These are phyloP conservation scores for Fusarium phyllophilum DNA, from an alignment of 2,329 filamentous ascomycete genomes.

Conservation along the genomic window DNA sequence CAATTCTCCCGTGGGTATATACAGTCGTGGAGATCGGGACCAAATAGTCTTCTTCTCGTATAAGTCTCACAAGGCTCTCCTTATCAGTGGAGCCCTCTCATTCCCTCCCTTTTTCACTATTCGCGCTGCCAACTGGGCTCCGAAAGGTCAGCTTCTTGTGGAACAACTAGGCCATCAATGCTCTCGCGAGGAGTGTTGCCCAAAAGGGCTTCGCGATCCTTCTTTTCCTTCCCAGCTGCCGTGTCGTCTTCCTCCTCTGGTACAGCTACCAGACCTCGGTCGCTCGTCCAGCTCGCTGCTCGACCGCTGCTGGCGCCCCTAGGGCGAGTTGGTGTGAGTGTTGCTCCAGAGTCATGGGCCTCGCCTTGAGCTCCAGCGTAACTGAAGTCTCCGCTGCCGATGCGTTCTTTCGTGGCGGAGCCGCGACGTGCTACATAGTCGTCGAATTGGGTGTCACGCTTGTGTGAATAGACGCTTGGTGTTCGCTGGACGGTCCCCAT, in stretches of 20 bases:
- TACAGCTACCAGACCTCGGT: constrained; percentile 51
- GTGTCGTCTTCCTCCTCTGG: constrained; percentile 52
- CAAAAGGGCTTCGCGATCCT: constrained; percentile 47
- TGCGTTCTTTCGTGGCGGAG: constrained; percentile 41
- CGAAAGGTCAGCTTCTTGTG: constrained; percentile 43
- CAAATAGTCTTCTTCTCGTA: constrained; percentile 10
- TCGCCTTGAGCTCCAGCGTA: constrained; percentile 36
- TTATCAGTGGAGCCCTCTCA: not conserved
- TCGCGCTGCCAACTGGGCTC: constrained; percentile 44
- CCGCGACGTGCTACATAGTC: constrained; percentile 53
- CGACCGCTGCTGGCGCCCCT: constrained; percentile 45
- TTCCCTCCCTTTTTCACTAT: not conserved
- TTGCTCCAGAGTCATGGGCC: constrained; percentile 17
- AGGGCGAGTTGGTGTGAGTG: constrained; percentile 35
- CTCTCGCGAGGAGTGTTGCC: constrained; percentile 39
- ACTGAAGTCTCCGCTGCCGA: constrained; percentile 48
- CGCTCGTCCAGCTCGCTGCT: constrained; percentile 50
- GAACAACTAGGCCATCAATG: constrained; percentile 28
- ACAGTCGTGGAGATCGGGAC: constrained; percentile 36
- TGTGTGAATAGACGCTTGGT: constrained; percentile 54
- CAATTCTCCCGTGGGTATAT: constrained; percentile 40
- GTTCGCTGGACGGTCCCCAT: constrained; percentile 39
- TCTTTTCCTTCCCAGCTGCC: constrained; percentile 28
- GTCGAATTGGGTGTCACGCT: constrained; percentile 60
- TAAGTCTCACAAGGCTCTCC: constrained; percentile 3